Base-by-base conservation (phyloP, 2,329 filamentous ascomycete species). In the Claviceps sp. region DNA sequence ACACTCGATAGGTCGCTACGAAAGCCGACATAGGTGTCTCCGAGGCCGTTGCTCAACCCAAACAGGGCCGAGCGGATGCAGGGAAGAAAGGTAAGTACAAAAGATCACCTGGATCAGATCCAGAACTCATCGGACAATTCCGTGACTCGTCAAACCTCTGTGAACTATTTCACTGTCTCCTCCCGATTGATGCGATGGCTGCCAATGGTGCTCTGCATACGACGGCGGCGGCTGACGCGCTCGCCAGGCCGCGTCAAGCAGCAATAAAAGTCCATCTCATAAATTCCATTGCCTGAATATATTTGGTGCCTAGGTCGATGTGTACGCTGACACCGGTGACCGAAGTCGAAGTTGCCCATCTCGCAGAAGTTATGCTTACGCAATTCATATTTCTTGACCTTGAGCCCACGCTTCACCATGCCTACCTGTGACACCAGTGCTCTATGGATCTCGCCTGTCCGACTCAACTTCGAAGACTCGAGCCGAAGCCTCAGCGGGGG, bases 331-430 rank as follows among this genome's bases (percentile, higher is more conserved):
- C 98, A 80, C 93, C n/a, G n/a, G n/a, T n/a, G n/a, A n/a, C n/a
- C 93, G 83, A 98, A 98, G 66, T 93, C 93, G 73, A 98, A 98
- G 86, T 96, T 95, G 73, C 93, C 93, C 62, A 91, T 97, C 83
- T 95, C 88, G 71, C 85, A 91, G 86, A 98, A 98, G 88, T 98
- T 98, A 77, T 87, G 86, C 84, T 93, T 95, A 78, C 88, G 86
- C 68, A 98, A 82, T 77, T 98, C 93, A 80, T 98, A 98, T 79
- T 98, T 93, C 89, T 98, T 98, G 83, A 98, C 93, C 86, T 98
- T 98, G 73, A 98, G 86, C 73, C 93, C 93, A 82, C 93, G 91
- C 88, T 98, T 11, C 9, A 11, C 29, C 29, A 34, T 34, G 29
- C 9, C 29, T 34, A 34, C 29, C 29, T 34, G 3, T 34, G 29